Evolutionary conservation across 1,284 basidiomycete species (phyloP).

Genomic region (Cryptococcus floricola): DNA sequence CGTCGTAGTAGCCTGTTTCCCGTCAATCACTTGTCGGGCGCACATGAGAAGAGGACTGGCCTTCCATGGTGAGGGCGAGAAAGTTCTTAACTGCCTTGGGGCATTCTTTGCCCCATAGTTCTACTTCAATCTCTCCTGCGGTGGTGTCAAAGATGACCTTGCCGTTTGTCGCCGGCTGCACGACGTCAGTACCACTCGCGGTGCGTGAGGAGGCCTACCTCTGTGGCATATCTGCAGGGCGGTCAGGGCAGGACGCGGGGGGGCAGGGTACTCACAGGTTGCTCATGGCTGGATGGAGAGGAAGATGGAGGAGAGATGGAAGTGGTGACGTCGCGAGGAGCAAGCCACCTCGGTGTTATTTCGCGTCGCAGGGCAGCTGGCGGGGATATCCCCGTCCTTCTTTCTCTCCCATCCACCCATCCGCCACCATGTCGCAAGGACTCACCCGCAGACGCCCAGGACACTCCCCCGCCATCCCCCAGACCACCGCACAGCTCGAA

Average conservation of each 20-base stretch:
- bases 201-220: constrained; percentile 20
- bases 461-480: constrained; percentile 30
- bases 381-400: too few relatives aligned
- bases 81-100: constrained; percentile 93
- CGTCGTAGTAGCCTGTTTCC: constrained; percentile 83
- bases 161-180: constrained; percentile 63
- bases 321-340: constrained; percentile 6
- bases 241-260: background rate
- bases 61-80: constrained; percentile 83
- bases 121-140: constrained; percentile 86
- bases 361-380: too few relatives aligned
- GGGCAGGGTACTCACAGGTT: constrained; percentile 36
- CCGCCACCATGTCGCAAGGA: constrained; percentile 42
- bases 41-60: constrained; percentile 30
- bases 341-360: constrained; percentile 4
- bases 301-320: background rate
- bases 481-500: constrained; percentile 17
- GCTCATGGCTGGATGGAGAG: constrained; percentile 13
- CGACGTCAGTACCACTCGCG: background rate
- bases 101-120: constrained; percentile 92
- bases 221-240: constrained; percentile 39
- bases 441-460: constrained; percentile 48
- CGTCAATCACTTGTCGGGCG: background rate
- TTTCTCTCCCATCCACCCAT: background rate
- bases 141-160: constrained; percentile 86